Evolutionary conservation across 257 asterid species (phyloP).

Genomic region (Gentiana macrophylla): DNA sequence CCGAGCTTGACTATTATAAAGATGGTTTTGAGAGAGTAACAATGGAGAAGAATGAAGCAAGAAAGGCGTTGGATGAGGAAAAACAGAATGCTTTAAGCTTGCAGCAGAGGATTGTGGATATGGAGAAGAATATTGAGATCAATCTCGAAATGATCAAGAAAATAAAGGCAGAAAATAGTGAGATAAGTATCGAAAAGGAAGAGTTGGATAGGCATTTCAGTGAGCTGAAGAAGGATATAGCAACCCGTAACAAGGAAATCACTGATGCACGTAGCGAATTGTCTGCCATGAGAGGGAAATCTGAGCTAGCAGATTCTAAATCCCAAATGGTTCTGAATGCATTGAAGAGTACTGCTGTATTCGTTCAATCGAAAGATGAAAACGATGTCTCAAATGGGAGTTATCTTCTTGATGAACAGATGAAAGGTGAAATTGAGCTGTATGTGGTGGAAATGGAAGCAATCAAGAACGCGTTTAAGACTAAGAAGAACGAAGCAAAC

Average conservation of each 20-base stretch:
- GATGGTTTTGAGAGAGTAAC: slow-evolving; percentile 24
- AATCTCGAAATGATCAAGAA: slow-evolving; percentile 15
- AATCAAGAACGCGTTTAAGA: slow-evolving; percentile 52
- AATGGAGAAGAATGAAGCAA: slow-evolving; percentile 31
- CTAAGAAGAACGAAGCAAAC: slow-evolving; percentile 35
- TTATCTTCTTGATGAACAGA: slow-evolving; percentile 3
- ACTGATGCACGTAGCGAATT: slow-evolving; percentile 21
- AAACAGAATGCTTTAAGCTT: slow-evolving; percentile 24
- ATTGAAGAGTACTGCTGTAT: slow-evolving; percentile 44
- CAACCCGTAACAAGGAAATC: slow-evolving; percentile 25
- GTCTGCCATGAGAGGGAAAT: slow-evolving; percentile 27
- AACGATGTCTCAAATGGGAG: not conserved
- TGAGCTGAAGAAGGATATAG: slow-evolving; percentile 29
- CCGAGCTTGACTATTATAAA: slow-evolving; percentile 27
- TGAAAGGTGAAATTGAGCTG: slow-evolving; percentile 21
- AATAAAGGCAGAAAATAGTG: slow-evolving; percentile 31
- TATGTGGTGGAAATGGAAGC: slow-evolving; percentile 32
- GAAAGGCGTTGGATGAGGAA: slow-evolving; percentile 26
- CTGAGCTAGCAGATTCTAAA: slow-evolving; percentile 26
- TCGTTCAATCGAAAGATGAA: slow-evolving; percentile 28
- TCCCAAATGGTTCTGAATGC: slow-evolving; percentile 33
- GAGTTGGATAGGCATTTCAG: slow-evolving; percentile 28
- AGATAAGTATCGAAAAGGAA: slow-evolving; percentile 27
- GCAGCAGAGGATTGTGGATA: slow-evolving; percentile 26
- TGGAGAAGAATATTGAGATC: slow-evolving; percentile 33